Base-by-base conservation (phyloP, 1,139 yeast species). In the Pichia sp. region DNA sequence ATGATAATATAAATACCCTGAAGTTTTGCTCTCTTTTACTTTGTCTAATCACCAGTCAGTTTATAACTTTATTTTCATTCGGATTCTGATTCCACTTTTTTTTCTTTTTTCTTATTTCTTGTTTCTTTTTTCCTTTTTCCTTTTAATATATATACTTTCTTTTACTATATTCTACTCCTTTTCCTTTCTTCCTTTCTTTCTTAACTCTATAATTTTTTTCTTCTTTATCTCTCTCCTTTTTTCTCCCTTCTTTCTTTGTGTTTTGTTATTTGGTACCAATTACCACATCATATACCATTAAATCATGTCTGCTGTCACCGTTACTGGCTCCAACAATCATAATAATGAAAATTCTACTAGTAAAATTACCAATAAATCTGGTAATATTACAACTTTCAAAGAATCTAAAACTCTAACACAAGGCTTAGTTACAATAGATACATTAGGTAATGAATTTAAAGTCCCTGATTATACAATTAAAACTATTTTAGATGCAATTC, bases 401-500 rank as follows among this genome's bases (percentile, higher is more conserved):
- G 41, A 40, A 8, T 16, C 44, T 6, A 52, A 44, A 51, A 37
- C 48, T 31, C 36, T 48, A 45, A 43, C 58, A 46, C 24, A 51
- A 26, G 58, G 56, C 29, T 48, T 62, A 20, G 51, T 55, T 11
- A 52, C 61, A 24, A 63, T 71, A 36, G 82, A 77, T 55, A 74
- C 81, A 29, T 59, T 65, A 49, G 85, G 85, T 39, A 70, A 76
- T 43, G 72, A 68, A 35, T 80, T 78, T 63, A 70, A 72, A 43
- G 85, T 73, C 8, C 85, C 86, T 9, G 82, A 79, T 58, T 79
- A 64, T 62, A 62, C 81, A 48, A 79, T 80, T 58, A 78, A 78
- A 67, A 82, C 79, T 43, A 74, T 80, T 43, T 66, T 80, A 44
- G 62, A 68, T 35, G 80, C 78, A 38, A 80, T 80, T 57, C 87